Base-by-base conservation (phyloP, 164 flowering plant genomes). In the Hamamelis virginiana region DNA sequence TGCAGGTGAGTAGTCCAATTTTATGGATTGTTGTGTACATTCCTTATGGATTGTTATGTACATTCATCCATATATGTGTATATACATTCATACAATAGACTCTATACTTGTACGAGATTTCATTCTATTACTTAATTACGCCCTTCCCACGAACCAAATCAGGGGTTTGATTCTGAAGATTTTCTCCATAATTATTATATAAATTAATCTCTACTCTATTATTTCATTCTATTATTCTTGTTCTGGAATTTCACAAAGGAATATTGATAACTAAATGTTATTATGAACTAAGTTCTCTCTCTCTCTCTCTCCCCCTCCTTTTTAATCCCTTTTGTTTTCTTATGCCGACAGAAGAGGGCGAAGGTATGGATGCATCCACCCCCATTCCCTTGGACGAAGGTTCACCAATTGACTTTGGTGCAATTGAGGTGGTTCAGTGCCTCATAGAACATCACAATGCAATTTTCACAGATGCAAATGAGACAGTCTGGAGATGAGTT, bases 391-490 rank as follows among this genome's bases (percentile, higher is more conserved):
- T 94, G 85, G 96, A 94, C 70, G 98, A 91, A 62, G 94, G 88
- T 22, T 41, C 68, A 59, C 87, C 89, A 1, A 70, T 91, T 15
- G 98, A 91, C 74, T 89, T 78, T 59, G 83, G 82, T 76, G 92
- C 94, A 16, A 84, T 94, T 16, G 98, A 94, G 80, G 97, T 82
- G 58, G 73, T 94, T 21, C 94, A 87, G 76, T 87, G 96, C 78
- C 85, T 94, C 62, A 85, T 90, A 19, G 89, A 90, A 73, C 97
- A 94, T 74, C 98, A 94, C 75, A 91, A 87, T 65, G 87, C 92
- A 2, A 78, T 91, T 46, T 94, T 91, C 83, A 86, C 96, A 0
- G 94, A 94, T 79, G 91, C 96, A 65, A 86, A 89, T 62, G 96
- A 87, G 76, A 91, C 98, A 16, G 74, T 83, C 25, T 91, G 97